Base-by-base conservation (phyloP, 2,329 filamentous ascomycete genomes). In the Lecanosticta acicola region DNA sequence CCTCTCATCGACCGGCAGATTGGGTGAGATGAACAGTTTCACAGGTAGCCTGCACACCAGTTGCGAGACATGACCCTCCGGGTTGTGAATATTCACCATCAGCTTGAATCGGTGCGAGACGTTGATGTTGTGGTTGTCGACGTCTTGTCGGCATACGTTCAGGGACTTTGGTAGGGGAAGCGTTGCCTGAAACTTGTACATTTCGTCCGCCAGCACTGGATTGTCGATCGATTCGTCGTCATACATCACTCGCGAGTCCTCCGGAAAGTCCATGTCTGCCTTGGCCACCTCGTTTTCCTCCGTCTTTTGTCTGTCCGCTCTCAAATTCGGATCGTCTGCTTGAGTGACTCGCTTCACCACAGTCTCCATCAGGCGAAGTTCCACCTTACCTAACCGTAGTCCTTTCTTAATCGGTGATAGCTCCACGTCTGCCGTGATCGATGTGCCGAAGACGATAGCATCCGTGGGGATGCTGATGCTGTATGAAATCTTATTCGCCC, bases 401-500 rank as follows among this genome's bases (percentile, higher is more conserved):
- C 89, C 91, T 67, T 98, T 97, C 41, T 95, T 73, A 1, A 97
- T 73, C 0, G 91, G 90, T 1, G 89, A 87, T 52, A 97, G 82
- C 52, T 86, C 81, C 71, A 96, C 91, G 58, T 94, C 83, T 49
- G 95, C 77, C 1, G 83, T 81, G 39, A 97, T 82, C 17, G 78
- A 77, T n/a, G 87, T 94, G 40, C 93, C 93, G 59, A 96, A 94
- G 14, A 95, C 85, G 43, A 95, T 84, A 1, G 93, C 93, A 71
- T 96, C 96, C 61, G 88, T 90, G 0, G 93, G 91, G 9, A 94
- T 87, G 47, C 87, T 81, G 53, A 98, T 89, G 21, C 88, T 91
- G 70, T 98, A 98, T 65, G 94, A 87, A 58, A 97, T 80, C 73
- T 98, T 98, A 72, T 95, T 93, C 4, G 89, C 86, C 93, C 93